Conservation (phyloP, 2,329 filamentous ascomycete species). For the Fusarium luffae region DNA sequence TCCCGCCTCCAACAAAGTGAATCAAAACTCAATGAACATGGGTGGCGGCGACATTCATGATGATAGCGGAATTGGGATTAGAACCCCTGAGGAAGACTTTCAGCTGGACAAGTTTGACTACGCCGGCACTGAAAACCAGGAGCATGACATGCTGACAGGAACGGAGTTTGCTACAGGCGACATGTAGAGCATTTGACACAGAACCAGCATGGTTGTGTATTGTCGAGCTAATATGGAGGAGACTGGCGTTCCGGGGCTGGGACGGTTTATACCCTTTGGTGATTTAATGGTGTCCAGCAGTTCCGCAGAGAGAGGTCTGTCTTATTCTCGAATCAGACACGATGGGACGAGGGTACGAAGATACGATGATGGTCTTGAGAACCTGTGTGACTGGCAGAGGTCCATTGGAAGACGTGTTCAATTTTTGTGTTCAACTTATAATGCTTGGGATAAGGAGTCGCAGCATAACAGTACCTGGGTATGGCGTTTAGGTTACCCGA, state of each 20-base stretch:
- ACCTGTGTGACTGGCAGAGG: neutral
- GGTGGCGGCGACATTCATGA: constrained; percentile 66
- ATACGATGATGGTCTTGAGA: constrained; percentile 42
- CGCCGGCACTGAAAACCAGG: constrained; percentile 51
- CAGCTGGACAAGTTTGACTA: constrained; percentile 69
- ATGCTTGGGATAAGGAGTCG: constrained; percentile 14
- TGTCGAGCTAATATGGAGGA: constrained; percentile 9
- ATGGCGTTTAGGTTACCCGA: neutral
- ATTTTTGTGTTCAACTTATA: constrained; percentile 21
- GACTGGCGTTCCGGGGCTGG: constrained; percentile 42
- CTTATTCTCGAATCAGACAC: constrained; percentile 42
- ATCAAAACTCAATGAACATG: constrained; percentile 52
- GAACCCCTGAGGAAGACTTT: constrained; percentile 74
- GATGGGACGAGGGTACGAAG: constrained; percentile 50
- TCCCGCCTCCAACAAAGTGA: constrained; percentile 53
- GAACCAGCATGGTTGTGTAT: constrained; percentile 1
- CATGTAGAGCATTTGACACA: constrained; percentile 26
- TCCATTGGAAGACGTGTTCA: constrained; percentile 4
- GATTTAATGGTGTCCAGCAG: constrained; percentile 36
- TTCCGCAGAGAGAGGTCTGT: constrained; percentile 27
- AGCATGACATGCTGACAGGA: constrained; percentile 49
- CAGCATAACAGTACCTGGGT: neutral
- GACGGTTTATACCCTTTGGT: constrained; percentile 39
- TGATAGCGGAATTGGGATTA: constrained; percentile 80
- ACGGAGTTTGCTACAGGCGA: constrained; percentile 44